Conservation (phyloP, 2,329 filamentous ascomycete species). For the Colletotrichum sp. region DNA sequence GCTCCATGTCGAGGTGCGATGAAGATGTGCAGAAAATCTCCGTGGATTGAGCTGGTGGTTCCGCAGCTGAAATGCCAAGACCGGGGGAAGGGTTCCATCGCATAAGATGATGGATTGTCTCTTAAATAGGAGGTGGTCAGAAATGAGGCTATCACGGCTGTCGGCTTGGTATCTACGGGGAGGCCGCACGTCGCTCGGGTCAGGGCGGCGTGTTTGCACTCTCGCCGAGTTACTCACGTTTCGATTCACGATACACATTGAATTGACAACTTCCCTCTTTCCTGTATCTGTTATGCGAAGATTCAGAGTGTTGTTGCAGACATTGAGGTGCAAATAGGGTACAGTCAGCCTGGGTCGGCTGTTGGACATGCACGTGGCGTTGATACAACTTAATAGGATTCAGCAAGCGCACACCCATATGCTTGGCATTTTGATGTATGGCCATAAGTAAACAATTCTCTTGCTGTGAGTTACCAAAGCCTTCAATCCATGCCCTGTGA, state of each 20-base stretch:
- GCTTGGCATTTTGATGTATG: neutral
- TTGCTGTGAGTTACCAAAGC: neutral
- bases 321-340: neutral
- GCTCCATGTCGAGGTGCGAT: neutral
- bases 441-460: neutral
- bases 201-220: fast-evolving
- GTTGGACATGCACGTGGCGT: neutral
- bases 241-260: fast-evolving
- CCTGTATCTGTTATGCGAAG: neutral
- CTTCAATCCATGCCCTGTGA: neutral
- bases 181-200: neutral
- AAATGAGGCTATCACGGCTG: neutral
- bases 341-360: neutral
- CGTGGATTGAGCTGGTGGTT: neutral
- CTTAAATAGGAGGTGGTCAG: neutral
- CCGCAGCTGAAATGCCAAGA: neutral
- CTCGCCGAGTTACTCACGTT: fast-evolving
- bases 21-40: neutral
- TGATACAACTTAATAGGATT: neutral
- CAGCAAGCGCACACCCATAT: neutral
- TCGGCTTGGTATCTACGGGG: neutral
- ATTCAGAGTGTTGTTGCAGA: neutral
- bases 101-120: neutral
- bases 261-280: fast-evolving
- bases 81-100: neutral